Base-by-base conservation (phyloP, 768 basidiomycete genomes). In the Collybia sordida region DNA sequence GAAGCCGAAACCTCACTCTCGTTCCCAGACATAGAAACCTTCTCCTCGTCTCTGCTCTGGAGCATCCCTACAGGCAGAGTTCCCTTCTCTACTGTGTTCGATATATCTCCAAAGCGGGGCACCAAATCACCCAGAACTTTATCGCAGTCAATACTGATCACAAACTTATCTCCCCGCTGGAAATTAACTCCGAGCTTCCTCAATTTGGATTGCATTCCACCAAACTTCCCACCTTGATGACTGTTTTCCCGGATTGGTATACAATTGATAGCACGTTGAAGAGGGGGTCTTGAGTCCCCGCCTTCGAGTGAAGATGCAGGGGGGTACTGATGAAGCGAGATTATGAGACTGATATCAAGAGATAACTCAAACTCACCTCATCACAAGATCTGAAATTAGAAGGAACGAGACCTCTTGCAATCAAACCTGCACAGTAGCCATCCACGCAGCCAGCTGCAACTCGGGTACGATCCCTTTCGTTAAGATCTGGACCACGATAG, bases 211-310 rank as follows among this genome's bases (percentile, higher is more conserved):
- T 31, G 21, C 49, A 50, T 50, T 5, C 34, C 34, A 4, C 40
- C 19, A 22, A 50, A 50, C 38, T 27, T 42, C 6, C 31, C 34
- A 22, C 49, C 49, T 34, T 50, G 49, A 9, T 42, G 41, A 21
- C 38, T 41, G 40, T 50, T 50, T 28, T 43, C 39, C 4, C 27
- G 23, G 22, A 22, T 41, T 2, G 49, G 49, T 11, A 50, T 50
- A 50, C 49, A 50, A 19, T 50, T 50, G 40, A 50, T 42, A 43
- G 49, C 49, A 23, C 40, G 39, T 5, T 42, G n/a, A 14, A 50
- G 14, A 1, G 23, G 22, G 19, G 41, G 40, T 15, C 38, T 39
- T 1, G 49, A 4, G 8, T 6, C 41, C 11, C 49, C 49, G 19
- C 49, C 49, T 50, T 50, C 49, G 22, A 42, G 39, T 23, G 24